phyloP scores from a whole-genome alignment of 164 flowering plant genomes.

The Kalanchoe fedtschenkoi region DNA sequence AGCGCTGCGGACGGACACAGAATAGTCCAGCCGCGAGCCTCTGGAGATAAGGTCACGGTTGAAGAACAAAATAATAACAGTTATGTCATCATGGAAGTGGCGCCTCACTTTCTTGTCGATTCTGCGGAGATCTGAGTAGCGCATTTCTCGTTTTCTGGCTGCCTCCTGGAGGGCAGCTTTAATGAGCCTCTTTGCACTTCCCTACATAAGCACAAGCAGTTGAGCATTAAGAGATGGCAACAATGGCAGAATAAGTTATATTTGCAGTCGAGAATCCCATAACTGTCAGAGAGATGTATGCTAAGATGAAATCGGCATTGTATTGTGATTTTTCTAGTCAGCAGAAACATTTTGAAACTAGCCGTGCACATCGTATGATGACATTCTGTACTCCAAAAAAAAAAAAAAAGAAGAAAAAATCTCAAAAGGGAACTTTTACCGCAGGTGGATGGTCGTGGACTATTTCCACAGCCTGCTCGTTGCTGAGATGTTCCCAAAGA shows the following conservation, averaged over 20 bases:
- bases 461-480: constrained; percentile 68
- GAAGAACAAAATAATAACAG: constrained; percentile 59
- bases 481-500: constrained; percentile 82
- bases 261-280: neutral
- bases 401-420: neutral
- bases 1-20: constrained; percentile 52
- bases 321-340: too few relatives aligned
- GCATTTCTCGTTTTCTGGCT: constrained; percentile 65
- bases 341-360: neutral
- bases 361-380: neutral
- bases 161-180: constrained; percentile 79
- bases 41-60: constrained; percentile 46
- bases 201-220: constrained; percentile 20
- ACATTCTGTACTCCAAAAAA: neutral
- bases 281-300: too few relatives aligned
- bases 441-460: constrained; percentile 55
- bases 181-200: constrained; percentile 59
- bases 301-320: too few relatives aligned
- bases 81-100: constrained; percentile 74
- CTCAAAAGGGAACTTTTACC: constrained; percentile 29
- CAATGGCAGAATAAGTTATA: neutral
- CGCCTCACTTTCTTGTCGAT: constrained; percentile 66
- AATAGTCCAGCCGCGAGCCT: constrained; percentile 24
- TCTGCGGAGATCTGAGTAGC: constrained; percentile 49
- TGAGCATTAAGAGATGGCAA: neutral